phyloP scores from a whole-genome alignment of 768 basidiomycete species.

The Gloeostereum incarnatum region DNA sequence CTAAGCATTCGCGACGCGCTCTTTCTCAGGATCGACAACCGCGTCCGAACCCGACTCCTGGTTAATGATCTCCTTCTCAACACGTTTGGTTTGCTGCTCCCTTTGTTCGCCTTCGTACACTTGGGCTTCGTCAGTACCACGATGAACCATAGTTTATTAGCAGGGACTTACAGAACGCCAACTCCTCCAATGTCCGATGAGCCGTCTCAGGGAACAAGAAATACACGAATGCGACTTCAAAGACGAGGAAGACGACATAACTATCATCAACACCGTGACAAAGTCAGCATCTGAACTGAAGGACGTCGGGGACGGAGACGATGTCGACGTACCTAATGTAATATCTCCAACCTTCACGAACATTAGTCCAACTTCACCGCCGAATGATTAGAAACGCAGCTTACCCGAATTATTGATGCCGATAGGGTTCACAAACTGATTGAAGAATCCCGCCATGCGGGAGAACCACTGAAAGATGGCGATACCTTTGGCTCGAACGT shows the following conservation, averaged over 20 bases:
- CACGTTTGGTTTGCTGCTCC: conserved; percentile 29
- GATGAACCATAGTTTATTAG: not conserved
- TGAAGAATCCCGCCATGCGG: conserved; percentile 49
- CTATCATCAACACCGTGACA: conserved; percentile 9
- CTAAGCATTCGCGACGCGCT: too few species aligned
- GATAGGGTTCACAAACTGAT: conserved; percentile 59
- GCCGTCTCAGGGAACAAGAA: conserved; percentile 58
- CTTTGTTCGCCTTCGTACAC: conserved; percentile 35
- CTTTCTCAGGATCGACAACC: too few species aligned
- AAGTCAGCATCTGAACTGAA: too few species aligned
- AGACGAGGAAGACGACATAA: conserved; percentile 40
- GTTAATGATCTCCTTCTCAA: conserved; percentile 26
- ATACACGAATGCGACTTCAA: conserved; percentile 47
- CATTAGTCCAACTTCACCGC: not conserved
- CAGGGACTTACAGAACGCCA: conserved; percentile 41
- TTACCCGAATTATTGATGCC: conserved; percentile 41
- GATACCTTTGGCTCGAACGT: conserved; percentile 52
- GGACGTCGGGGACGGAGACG: not conserved
- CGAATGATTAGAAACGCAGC: conserved; percentile 2
- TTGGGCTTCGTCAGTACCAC: conserved; percentile 7
- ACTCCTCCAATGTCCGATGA: conserved; percentile 43
- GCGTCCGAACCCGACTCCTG: too few species aligned
- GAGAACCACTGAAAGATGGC: conserved; percentile 52
- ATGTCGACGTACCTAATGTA: conserved; percentile 33
- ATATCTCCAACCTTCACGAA: conserved; percentile 38